These are phyloP conservation scores for Thalassiosira hispida DNA, from an alignment of 352 stramenopile species.

Conservation along the genomic window DNA sequence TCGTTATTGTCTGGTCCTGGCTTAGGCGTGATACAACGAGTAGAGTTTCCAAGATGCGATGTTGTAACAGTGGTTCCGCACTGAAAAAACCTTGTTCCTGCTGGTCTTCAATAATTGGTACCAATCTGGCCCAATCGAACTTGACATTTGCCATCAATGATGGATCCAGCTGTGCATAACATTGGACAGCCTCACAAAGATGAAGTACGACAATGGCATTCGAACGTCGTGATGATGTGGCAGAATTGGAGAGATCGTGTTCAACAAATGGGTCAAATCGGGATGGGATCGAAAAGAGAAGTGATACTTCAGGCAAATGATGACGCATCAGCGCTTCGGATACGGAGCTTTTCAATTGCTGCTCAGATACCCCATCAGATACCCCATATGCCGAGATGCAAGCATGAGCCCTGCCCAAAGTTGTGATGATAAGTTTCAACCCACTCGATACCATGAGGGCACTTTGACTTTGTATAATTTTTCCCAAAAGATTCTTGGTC, in stretches of 20 bases:
- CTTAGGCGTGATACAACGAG: conserved; percentile 23
- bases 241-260: neutral
- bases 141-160: conserved; percentile 41
- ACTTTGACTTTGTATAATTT: conserved; percentile 67
- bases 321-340: conserved; percentile 33
- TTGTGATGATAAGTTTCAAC: conserved; percentile 65
- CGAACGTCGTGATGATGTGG: neutral
- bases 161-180: conserved; percentile 50
- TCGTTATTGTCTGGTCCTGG: neutral
- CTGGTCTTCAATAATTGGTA: conserved; percentile 41
- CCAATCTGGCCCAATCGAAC: conserved; percentile 78
- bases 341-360: conserved; percentile 23
- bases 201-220: conserved; percentile 50
- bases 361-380: conserved; percentile 12
- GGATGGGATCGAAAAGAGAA: conserved; percentile 62
- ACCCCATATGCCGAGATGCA: too few relatives aligned
- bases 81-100: conserved; percentile 30
- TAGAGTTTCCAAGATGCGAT: conserved; percentile 41
- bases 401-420: conserved; percentile 44
- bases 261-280: conserved; percentile 56
- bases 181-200: conserved; percentile 53
- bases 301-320: conserved; percentile 55
- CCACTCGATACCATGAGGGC: conserved; percentile 62
- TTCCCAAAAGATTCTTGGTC: conserved; percentile 58
- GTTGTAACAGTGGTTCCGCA: conserved; percentile 40